phyloP scores from a whole-genome alignment of 768 basidiomycete genomes.

The Daedalea quercina region DNA sequence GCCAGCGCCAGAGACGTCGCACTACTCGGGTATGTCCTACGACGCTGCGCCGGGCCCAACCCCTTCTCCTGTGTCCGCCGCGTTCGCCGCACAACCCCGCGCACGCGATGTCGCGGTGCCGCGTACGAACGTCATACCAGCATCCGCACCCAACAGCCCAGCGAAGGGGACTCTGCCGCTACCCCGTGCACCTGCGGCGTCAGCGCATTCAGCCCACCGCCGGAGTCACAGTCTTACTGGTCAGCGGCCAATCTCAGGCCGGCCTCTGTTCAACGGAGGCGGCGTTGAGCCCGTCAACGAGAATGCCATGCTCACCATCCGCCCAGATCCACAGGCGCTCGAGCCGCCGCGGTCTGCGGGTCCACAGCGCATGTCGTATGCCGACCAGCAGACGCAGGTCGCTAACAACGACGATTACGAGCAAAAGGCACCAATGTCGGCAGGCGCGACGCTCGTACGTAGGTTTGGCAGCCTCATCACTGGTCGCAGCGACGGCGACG shows the following conservation, averaged over 20 bases:
- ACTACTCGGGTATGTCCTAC: constrained; percentile 79
- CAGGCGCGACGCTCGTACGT: constrained; percentile 68
- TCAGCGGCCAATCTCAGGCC: constrained; percentile 55
- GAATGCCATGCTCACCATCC: constrained; percentile 24
- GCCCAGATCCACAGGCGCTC: constrained; percentile 10
- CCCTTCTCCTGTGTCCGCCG: constrained; percentile 45
- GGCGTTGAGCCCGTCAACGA: constrained; percentile 35
- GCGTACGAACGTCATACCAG: constrained; percentile 21
- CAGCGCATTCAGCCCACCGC: constrained; percentile 77
- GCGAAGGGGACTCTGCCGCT: constrained; percentile 37
- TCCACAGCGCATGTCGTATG: constrained; percentile 55
- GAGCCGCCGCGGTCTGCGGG: constrained; percentile 57
- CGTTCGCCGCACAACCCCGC: constrained; percentile 53
- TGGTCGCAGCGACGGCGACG: constrained; percentile 36
- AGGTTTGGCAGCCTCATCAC: constrained; percentile 66
- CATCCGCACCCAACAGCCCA: constrained; percentile 15
- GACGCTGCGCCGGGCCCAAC: constrained; percentile 43
- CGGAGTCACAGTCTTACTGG: constrained; percentile 74
- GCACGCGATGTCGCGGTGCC: constrained; percentile 50
- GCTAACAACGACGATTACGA: constrained; percentile 27
- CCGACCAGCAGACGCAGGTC: constrained; percentile 27
- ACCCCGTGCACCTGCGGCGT: constrained; percentile 69
- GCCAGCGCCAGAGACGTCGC: constrained; percentile 74
- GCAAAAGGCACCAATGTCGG: constrained; percentile 29
- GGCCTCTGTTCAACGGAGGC: constrained; percentile 48